Conservation (phyloP, 495 filamentous ascomycete species). For the Penicillium argentinense region DNA sequence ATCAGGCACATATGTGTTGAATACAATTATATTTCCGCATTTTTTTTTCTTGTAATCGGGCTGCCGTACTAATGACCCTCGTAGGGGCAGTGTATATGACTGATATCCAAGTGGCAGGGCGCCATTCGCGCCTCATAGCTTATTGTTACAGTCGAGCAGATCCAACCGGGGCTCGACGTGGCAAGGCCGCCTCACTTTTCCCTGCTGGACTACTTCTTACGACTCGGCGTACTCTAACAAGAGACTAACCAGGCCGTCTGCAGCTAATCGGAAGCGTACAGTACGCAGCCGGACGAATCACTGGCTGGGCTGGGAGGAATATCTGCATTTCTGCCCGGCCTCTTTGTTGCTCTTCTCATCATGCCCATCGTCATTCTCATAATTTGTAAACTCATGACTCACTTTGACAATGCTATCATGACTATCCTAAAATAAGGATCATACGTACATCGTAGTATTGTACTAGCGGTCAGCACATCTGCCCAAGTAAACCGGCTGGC, state of each 20-base stretch:
- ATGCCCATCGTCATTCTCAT: background rate
- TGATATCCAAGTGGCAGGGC: background rate
- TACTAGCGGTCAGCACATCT: conserved; percentile 25
- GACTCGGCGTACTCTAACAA: no score
- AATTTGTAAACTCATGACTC: background rate
- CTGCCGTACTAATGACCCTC: background rate
- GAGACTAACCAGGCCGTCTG: background rate
- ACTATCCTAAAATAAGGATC: background rate
- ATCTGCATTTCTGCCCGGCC: conserved; percentile 7
- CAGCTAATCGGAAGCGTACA: conserved; percentile 11
- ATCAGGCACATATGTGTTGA: conserved; percentile 26
- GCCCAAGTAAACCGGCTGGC: background rate
- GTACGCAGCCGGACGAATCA: conserved; percentile 3
- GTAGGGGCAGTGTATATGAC: no score
- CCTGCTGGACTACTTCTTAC: background rate
- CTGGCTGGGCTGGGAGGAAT: background rate
- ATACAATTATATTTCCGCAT: conserved; percentile 15
- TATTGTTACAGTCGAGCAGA: background rate
- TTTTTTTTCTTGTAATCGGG: background rate
- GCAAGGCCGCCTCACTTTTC: conserved; percentile 16
- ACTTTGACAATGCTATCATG: no score
- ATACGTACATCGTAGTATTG: no score
- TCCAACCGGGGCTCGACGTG: background rate
- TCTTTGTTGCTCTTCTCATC: background rate
- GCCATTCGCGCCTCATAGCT: background rate